phyloP scores from a whole-genome alignment of 2,329 filamentous ascomycete species.

The Lojkania enalia region DNA sequence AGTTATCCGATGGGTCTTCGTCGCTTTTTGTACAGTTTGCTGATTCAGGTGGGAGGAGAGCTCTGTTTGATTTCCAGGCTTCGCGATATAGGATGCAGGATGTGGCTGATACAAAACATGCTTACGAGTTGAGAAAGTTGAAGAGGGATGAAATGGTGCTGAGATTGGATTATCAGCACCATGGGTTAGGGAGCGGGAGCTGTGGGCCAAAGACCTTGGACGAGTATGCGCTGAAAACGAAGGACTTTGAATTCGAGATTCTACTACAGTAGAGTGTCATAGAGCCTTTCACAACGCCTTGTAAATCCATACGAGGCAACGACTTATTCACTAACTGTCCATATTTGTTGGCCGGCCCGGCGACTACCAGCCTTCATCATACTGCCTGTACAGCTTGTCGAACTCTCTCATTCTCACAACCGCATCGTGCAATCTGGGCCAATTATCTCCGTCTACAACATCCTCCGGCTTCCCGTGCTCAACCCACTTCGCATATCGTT shows the following conservation, averaged over 20 bases:
- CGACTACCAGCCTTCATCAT: constrained; percentile 13
- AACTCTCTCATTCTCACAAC: constrained; percentile 52
- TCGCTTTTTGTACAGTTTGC: constrained; percentile 36
- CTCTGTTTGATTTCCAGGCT: constrained; percentile 55
- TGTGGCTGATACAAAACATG: constrained; percentile 64
- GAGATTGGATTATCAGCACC: constrained; percentile 63
- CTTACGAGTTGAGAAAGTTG: constrained; percentile 61
- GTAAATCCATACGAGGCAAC: too few species aligned
- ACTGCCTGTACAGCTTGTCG: constrained; percentile 18
- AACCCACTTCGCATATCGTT: constrained; percentile 31
- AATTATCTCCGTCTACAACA: constrained; percentile 21
- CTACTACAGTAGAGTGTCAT: constrained; percentile 16
- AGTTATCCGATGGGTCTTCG: constrained; percentile 19
- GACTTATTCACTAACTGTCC: too few species aligned
- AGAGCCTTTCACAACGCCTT: too few species aligned
- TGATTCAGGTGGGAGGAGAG: constrained; percentile 16
- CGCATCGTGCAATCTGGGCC: constrained; percentile 49
- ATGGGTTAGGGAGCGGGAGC: constrained; percentile 64
- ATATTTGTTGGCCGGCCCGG: too few species aligned
- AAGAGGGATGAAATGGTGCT: constrained; percentile 60
- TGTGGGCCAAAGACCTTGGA: constrained; percentile 60
- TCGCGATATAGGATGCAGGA: constrained; percentile 57
- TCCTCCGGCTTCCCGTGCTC: constrained; percentile 15
- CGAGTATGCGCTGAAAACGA: constrained; percentile 44
- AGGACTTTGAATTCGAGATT: constrained; percentile 44